Percentiles rank a stretch among this genome's conserved stretches.
Conservation (phyloP, 2,329 filamentous ascomycete species). For the Fusarium coicis region DNA sequence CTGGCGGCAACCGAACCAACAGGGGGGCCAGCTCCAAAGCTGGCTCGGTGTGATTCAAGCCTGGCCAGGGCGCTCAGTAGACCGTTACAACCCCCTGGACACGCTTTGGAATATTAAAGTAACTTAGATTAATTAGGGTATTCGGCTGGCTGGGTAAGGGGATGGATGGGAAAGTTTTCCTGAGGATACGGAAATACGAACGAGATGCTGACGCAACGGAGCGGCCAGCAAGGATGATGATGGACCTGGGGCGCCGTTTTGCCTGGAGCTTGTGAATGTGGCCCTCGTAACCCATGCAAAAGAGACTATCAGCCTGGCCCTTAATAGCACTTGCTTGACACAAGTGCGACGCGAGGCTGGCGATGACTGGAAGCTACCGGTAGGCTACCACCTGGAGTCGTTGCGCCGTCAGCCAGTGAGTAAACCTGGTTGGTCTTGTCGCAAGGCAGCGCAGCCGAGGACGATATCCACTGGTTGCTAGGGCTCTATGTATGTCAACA, state of each 20-base stretch:
- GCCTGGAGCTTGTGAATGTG: constrained; percentile 18
- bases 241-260: constrained; percentile 23
- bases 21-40: constrained; percentile 31
- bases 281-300: constrained; percentile 31
- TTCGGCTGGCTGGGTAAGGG: background rate
- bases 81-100: constrained; percentile 38
- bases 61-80: constrained; percentile 38
- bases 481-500: constrained; percentile 30
- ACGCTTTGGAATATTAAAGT: constrained; percentile 18
- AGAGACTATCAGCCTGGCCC: constrained; percentile 29
- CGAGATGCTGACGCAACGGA: constrained; percentile 37
- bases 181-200: constrained; percentile 41
- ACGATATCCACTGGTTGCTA: constrained; percentile 31
- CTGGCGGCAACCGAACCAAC: constrained; percentile 44
- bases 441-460: constrained; percentile 28
- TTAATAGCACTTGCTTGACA: constrained; percentile 29
- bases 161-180: constrained; percentile 16
- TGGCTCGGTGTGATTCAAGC: constrained; percentile 45
- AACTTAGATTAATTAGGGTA: constrained; percentile 26
- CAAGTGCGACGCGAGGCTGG: constrained; percentile 41
- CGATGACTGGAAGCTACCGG: constrained; percentile 12
- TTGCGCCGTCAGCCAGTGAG: constrained; percentile 26
- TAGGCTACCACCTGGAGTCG: constrained; percentile 31
- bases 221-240: constrained; percentile 29
- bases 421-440: constrained; percentile 13